phyloP scores from a whole-genome alignment of 2,329 filamentous ascomycete genomes.

The Penicillium sumatraense region DNA sequence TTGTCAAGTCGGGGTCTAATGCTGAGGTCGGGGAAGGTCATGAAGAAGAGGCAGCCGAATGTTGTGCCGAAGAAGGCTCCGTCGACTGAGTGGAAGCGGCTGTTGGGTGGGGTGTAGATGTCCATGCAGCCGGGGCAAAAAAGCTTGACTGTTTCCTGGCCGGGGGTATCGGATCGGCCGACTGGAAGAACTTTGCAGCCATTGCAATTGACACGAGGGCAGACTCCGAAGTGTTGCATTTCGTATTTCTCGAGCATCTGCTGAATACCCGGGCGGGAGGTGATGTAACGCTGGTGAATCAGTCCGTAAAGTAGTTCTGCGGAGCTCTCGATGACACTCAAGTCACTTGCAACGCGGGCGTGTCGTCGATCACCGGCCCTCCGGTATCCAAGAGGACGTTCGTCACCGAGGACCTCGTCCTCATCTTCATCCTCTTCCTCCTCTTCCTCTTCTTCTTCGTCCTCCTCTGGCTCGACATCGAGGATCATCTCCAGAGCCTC shows the following conservation, averaged over 20 bases:
- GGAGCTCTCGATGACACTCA: conserved; percentile 94
- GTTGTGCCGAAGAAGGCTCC: conserved; percentile 98
- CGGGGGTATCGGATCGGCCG: conserved; percentile 90
- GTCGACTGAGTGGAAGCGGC: conserved; percentile 94
- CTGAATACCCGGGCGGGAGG: conserved; percentile 91
- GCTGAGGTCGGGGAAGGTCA: conserved; percentile 97
- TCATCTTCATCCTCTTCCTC: conserved; percentile 71
- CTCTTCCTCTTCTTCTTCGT: conserved; percentile 68
- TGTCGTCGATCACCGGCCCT: conserved; percentile 72
- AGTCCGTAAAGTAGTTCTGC: conserved; percentile 98
- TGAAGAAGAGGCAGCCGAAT: conserved; percentile 95
- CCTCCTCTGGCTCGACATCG: conserved; percentile 94
- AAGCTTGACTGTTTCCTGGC: conserved; percentile 96
- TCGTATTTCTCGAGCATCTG: conserved; percentile 99
- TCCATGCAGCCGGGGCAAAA: conserved; percentile 97
- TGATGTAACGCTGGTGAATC: conserved; percentile 98
- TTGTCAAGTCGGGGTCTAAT: conserved; percentile 70
- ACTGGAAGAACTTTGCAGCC: conserved; percentile 90
- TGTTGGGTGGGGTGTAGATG: conserved; percentile 96
- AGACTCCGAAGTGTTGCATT: conserved; percentile 91
- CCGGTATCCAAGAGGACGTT: conserved; percentile 48
- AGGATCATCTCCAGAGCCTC: conserved; percentile 99
- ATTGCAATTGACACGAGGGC: conserved; percentile 92
- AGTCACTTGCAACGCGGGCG: conserved; percentile 84
- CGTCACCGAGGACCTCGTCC: conserved; percentile 69